Evolutionary conservation across 202 grass and related monocot species (phyloP).

Genomic region (Musa balbisiana): DNA sequence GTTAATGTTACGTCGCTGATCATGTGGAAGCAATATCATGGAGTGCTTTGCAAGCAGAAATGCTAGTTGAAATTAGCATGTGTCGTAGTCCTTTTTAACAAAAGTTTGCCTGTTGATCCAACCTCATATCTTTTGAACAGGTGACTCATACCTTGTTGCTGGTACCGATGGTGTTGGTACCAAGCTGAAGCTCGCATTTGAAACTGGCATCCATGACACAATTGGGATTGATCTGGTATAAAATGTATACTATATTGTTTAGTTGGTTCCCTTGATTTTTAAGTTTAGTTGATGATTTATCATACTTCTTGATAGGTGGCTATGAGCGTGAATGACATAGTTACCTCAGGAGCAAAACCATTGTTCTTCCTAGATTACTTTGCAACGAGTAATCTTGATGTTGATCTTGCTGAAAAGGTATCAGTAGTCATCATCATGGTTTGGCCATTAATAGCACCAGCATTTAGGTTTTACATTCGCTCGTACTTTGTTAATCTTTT

Average conservation of each 20-base stretch:
- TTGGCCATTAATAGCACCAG: neutral
- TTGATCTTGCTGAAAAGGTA: slow-evolving; percentile 96
- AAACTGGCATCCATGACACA: slow-evolving; percentile 85
- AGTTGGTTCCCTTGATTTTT: neutral
- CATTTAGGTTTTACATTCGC: neutral
- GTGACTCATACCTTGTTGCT: slow-evolving; percentile 67
- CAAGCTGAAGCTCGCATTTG: slow-evolving; percentile 93
- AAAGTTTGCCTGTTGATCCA: neutral
- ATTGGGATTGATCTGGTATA: slow-evolving; percentile 89
- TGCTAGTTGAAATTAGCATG: neutral
- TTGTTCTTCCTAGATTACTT: slow-evolving; percentile 96
- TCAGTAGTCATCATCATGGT: neutral
- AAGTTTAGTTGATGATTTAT: neutral
- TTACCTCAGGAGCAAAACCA: slow-evolving; percentile 85
- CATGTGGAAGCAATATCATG: too few relatives aligned
- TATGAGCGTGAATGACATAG: slow-evolving; percentile 97
- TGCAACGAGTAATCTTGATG: slow-evolving; percentile 75
- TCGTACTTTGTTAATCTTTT: neutral
- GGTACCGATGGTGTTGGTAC: slow-evolving; percentile 89
- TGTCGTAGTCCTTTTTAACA: neutral
- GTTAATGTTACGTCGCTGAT: too few relatives aligned
- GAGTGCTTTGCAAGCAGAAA: too few relatives aligned
- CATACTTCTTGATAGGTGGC: slow-evolving; percentile 48
- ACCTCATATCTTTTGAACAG: slow-evolving; percentile 25
- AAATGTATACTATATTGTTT: neutral